A percentile compares a stretch with the other conserved stretches of the same genome.
phyloP scores from a whole-genome alignment of 1,284 basidiomycete genomes.

The Xerocomus subilludens region DNA sequence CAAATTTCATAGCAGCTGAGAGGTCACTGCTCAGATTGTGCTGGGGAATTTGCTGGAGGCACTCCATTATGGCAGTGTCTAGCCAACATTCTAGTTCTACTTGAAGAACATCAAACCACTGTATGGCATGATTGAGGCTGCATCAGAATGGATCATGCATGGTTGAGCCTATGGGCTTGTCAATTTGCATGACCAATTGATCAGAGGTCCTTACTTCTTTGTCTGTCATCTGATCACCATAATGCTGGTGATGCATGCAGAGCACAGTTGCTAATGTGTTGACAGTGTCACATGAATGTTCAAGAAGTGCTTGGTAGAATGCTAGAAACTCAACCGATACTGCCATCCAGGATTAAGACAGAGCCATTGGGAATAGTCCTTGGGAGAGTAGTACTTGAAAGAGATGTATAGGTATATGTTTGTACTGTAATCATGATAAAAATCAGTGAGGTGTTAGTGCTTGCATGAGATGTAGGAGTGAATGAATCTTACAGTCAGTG shows the following conservation, averaged over 20 bases:
- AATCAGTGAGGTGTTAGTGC: too few relatives aligned
- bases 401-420: too few relatives aligned
- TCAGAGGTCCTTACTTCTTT: background rate
- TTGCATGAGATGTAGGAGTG: too few relatives aligned
- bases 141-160: background rate
- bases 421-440: too few relatives aligned
- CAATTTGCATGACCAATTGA: too few relatives aligned
- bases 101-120: conserved; percentile 18
- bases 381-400: too few relatives aligned
- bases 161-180: too few relatives aligned
- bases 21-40: background rate
- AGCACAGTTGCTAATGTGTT: conserved; percentile 19
- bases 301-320: conserved; percentile 11
- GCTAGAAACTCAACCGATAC: background rate
- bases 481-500: too few relatives aligned
- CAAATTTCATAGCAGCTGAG: too few relatives aligned
- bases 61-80: too few relatives aligned
- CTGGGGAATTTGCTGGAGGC: too few relatives aligned
- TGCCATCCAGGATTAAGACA: conserved; percentile 18
- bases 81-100: background rate
- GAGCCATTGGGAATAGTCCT: conserved; percentile 16
- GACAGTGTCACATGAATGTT: conserved; percentile 21
- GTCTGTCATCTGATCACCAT: conserved; percentile 9
- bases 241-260: background rate
- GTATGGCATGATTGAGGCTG: background rate